Conservation (phyloP, 2,329 filamentous ascomycete species). For the Camptophora hylomeconis region DNA sequence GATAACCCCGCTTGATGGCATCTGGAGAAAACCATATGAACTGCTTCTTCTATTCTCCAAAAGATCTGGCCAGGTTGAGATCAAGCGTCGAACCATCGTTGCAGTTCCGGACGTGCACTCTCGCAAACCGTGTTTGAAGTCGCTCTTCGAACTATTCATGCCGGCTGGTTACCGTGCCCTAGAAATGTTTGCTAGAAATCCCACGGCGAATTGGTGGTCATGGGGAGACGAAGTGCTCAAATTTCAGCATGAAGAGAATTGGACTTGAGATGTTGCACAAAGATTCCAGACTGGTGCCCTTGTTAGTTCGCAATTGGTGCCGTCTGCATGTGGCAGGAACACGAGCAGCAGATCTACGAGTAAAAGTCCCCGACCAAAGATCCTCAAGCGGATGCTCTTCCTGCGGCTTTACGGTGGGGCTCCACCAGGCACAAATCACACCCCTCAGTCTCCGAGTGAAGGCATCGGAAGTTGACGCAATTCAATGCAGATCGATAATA, state of each 20-base stretch:
- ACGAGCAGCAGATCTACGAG: too few relatives aligned
- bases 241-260: constrained; percentile 32
- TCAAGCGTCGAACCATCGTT: constrained; percentile 39
- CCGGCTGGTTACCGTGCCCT: constrained; percentile 34
- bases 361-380: too few relatives aligned
- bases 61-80: constrained; percentile 6
- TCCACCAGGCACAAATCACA: too few relatives aligned
- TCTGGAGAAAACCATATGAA: constrained; percentile 51
- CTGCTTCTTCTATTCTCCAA: constrained; percentile 38
- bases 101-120: constrained; percentile 52
- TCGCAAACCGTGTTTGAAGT: constrained; percentile 49
- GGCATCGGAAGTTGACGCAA: too few relatives aligned
- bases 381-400: too few relatives aligned
- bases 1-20: constrained; percentile 36
- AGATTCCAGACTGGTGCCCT: too few relatives aligned
- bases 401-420: too few relatives aligned
- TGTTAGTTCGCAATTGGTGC: not conserved
- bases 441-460: too few relatives aligned
- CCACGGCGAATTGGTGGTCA: constrained; percentile 48
- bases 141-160: constrained; percentile 35
- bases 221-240: constrained; percentile 51
- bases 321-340: too few relatives aligned
- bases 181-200: constrained; percentile 47
- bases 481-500: too few relatives aligned
- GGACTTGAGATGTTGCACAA: too few relatives aligned